These are phyloP conservation scores for Vaccinium macrocarpon DNA, from an alignment of 148 eudicot species.

Conservation along the genomic window DNA sequence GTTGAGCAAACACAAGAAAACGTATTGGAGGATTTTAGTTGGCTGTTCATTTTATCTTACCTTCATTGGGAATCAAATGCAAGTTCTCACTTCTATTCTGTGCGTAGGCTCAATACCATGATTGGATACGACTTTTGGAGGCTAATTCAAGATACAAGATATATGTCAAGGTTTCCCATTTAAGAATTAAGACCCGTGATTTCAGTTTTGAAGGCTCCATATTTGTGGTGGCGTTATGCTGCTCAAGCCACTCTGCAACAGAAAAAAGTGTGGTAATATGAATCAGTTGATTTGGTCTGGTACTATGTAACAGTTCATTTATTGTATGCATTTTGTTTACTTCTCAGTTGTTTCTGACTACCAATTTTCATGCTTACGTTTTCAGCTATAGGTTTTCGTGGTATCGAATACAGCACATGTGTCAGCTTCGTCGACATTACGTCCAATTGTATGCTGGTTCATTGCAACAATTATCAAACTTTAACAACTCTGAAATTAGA, in stretches of 20 bases:
- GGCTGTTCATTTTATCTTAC: background rate
- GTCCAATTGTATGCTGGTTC: constrained; percentile 75
- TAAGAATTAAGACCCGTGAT: constrained; percentile 82
- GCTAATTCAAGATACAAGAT: constrained; percentile 75
- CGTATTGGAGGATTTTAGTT: background rate
- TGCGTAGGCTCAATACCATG: constrained; percentile 91
- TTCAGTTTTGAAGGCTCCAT: constrained; percentile 52
- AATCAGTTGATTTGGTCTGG: constrained; percentile 41
- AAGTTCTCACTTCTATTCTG: background rate
- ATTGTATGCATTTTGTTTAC: too few relatives aligned
- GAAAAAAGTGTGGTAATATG: constrained; percentile 72
- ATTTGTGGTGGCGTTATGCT: constrained; percentile 93
- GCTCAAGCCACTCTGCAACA: constrained; percentile 81
- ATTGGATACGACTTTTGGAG: constrained; percentile 96
- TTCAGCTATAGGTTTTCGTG: constrained; percentile 89
- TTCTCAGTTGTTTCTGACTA: constrained; percentile 8
- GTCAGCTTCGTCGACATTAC: constrained; percentile 80
- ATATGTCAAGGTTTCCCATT: constrained; percentile 87
- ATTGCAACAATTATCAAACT: constrained; percentile 58
- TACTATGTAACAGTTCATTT: constrained; percentile 24
- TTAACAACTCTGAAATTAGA: constrained; percentile 56
- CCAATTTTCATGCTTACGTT: constrained; percentile 9
- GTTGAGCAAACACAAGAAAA: background rate
- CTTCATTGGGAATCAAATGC: background rate
- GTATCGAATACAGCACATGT: constrained; percentile 71